Evolutionary conservation across 257 asterid genomes (phyloP).

Genomic region (Nicotiana attenuata): DNA sequence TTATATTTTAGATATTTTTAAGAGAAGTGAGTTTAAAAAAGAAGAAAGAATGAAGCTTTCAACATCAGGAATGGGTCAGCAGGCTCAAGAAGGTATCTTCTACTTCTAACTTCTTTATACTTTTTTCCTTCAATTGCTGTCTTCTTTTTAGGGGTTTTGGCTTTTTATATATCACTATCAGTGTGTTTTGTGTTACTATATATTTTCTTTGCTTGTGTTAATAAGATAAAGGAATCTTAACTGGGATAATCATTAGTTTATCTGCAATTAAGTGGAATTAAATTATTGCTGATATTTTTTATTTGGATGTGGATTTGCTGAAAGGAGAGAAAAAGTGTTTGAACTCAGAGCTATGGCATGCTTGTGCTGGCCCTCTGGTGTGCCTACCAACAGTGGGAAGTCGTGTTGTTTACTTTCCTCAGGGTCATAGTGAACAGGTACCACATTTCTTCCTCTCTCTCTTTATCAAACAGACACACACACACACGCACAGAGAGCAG

Average conservation of each 20-base stretch:
- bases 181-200: not conserved
- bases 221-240: not conserved
- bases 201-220: not conserved
- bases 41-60: conserved; percentile 46
- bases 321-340: conserved; percentile 87
- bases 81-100: conserved; percentile 42
- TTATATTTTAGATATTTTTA: conserved; percentile 9
- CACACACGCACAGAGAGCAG: not conserved
- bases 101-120: conserved; percentile 11
- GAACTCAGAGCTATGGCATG: conserved; percentile 99
- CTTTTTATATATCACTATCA: conserved; percentile 9
- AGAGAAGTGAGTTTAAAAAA: conserved; percentile 18
- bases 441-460: not conserved
- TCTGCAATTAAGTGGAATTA: not conserved
- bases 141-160: conserved; percentile 13
- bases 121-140: conserved; percentile 14
- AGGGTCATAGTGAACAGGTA: conserved; percentile 99
- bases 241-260: not conserved
- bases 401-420: conserved; percentile 97
- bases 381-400: conserved; percentile 79
- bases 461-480: not conserved
- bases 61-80: conserved; percentile 60
- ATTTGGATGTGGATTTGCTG: conserved; percentile 26
- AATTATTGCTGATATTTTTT: conserved; percentile 32
- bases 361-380: conserved; percentile 98